Percentiles rank a stretch among this genome's conserved stretches.
These are phyloP conservation scores for Tetrapisispora nanseiensis DNA, from an alignment of 805 yeast genomes.

Conservation along the genomic window DNA sequence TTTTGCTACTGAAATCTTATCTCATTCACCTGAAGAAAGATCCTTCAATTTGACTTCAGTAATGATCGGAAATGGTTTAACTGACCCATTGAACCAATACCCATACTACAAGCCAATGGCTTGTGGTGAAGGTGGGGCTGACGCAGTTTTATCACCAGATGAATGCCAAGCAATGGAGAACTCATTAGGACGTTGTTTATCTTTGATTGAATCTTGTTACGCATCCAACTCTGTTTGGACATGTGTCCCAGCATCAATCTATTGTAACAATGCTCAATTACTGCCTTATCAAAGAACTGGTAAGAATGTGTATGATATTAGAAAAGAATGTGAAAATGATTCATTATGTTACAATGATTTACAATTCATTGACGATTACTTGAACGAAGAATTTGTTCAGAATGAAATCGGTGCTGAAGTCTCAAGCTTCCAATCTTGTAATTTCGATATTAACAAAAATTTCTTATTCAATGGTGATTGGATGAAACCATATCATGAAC, in stretches of 20 bases:
- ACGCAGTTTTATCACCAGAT: constrained; percentile 65
- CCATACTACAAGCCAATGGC: constrained; percentile 86
- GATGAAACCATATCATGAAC: constrained; percentile 80
- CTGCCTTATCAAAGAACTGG: constrained; percentile 81
- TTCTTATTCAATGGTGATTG: constrained; percentile 84
- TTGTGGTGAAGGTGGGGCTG: constrained; percentile 83
- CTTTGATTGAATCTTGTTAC: constrained; percentile 72
- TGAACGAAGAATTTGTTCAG: constrained; percentile 69
- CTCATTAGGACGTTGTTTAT: constrained; percentile 66
- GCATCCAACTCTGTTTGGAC: constrained; percentile 62
- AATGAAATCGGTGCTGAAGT: constrained; percentile 87
- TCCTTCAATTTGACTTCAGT: constrained; percentile 62
- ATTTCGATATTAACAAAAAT: constrained; percentile 66
- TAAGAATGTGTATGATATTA: constrained; percentile 82
- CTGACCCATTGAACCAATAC: constrained; percentile 76
- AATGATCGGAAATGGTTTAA: constrained; percentile 83
- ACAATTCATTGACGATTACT: constrained; percentile 63
- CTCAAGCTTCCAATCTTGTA: constrained; percentile 64
- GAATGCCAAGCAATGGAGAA: constrained; percentile 65
- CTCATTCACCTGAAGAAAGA: constrained; percentile 46
- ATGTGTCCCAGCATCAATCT: constrained; percentile 84
- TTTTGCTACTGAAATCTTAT: constrained; percentile 70
- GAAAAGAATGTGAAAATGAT: constrained; percentile 63
- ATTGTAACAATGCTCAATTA: constrained; percentile 79
- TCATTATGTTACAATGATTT: constrained; percentile 72